A percentile compares a stretch with the other conserved stretches of the same genome.
phyloP scores from a whole-genome alignment of 495 filamentous ascomycete genomes.

The Penicillium egyptiacum region DNA sequence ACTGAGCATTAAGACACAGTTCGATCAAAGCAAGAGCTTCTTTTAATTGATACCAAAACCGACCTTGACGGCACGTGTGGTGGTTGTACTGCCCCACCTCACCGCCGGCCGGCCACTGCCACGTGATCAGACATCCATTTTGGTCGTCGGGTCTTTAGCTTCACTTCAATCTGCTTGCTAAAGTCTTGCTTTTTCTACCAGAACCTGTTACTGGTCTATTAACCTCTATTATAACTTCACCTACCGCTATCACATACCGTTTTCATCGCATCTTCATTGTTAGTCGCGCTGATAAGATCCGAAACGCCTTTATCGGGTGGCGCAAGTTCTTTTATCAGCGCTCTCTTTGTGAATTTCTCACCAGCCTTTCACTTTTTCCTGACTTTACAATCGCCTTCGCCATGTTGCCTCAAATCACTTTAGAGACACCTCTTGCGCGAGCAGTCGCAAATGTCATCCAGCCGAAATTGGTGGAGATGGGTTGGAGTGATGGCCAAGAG shows the following conservation, averaged over 20 bases:
- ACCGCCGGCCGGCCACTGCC: slow-evolving; percentile 6
- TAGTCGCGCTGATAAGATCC: not conserved
- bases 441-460: slow-evolving; percentile 77
- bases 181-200: not conserved
- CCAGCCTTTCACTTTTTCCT: not conserved
- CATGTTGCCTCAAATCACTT: slow-evolving; percentile 26
- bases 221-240: not conserved
- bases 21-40: not conserved
- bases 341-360: slow-evolving; percentile 8
- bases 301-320: slow-evolving; percentile 15
- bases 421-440: slow-evolving; percentile 64
- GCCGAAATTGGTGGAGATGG: slow-evolving; percentile 92
- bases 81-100: not conserved
- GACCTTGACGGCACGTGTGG: not conserved
- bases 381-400: slow-evolving; percentile 2
- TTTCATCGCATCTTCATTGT: not conserved
- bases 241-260: not conserved
- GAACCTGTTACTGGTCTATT: not conserved
- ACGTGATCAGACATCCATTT: slow-evolving; percentile 5
- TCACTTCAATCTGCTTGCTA: slow-evolving; percentile 2
- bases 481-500: slow-evolving; percentile 83
- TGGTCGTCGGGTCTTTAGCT: slow-evolving; percentile 11
- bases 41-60: not conserved
- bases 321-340: slow-evolving; percentile 15
- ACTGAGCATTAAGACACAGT: not conserved